Evolutionary conservation across 2,329 filamentous ascomycete genomes (phyloP).

Genomic region (Apiospora phragmitis): DNA sequence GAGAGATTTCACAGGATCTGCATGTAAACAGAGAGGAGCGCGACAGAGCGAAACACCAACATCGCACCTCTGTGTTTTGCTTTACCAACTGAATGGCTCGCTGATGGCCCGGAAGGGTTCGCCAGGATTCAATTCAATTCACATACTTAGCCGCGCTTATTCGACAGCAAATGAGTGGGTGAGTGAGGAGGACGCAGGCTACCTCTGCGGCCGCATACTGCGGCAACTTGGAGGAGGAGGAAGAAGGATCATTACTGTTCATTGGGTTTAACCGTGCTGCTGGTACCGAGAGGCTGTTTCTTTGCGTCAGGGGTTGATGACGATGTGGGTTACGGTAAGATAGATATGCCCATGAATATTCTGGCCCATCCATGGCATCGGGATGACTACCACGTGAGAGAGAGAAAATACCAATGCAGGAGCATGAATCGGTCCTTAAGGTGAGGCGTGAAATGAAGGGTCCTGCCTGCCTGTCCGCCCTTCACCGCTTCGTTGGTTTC

Average conservation of each 20-base stretch:
- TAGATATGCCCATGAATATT: background rate
- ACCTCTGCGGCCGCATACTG: background rate
- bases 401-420: background rate
- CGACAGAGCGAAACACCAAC: background rate
- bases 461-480: background rate
- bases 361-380: background rate
- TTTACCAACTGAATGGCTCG: background rate
- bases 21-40: background rate
- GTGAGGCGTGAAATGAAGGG: background rate
- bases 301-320: background rate
- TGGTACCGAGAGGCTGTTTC: background rate
- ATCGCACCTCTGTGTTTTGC: background rate
- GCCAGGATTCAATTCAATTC: background rate
- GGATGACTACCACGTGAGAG: background rate
- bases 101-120: background rate
- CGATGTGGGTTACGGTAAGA: background rate
- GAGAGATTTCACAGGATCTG: background rate
- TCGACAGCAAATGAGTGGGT: background rate
- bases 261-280: background rate
- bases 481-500: background rate
- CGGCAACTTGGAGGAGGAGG: background rate
- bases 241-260: background rate
- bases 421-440: slow-evolving; percentile 1
- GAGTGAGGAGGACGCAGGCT: background rate
- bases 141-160: background rate